Evolutionary conservation across 78 protist genomes (phyloP), one percentile per base, ranked within the genome.

Genomic region (Dictyostelium intermedium): DNA sequence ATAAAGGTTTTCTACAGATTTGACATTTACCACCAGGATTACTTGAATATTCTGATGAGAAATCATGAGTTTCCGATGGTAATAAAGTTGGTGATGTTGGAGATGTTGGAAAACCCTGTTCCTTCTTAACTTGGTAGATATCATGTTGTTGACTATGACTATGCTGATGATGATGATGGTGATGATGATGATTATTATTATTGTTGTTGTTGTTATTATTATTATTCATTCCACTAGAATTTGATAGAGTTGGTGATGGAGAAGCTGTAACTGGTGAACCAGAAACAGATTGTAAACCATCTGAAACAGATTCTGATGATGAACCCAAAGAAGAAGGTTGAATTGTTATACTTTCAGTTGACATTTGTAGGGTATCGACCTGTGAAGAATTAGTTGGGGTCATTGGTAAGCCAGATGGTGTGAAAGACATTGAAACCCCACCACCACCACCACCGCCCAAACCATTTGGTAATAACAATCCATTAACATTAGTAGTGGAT

Each of bases 51-150:
- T 66, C 74, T 0, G 74, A 25, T 9, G 39, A 27, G 34, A 66
- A 66, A 66, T 66, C 74, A 66, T 66, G 74, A 27, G 74, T 66
- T 27, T 66, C 74, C 5, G 74, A 66, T 27, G 74, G 74, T 66
- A 66, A 25, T 66, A 66, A 66, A 3, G 74, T 66, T 27, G 74
- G 74, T 25, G 74, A 66, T 2, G 74, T 66, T 25, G 74, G 74
- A 0, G 74, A 66, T 0, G 18, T 2, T 66, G 74, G 74, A 3
- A 11, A 66, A 4, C 79, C 43, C 5, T 66, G 37, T 70, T 32
- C 77, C 30, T 32, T 30, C 4, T 70, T 70, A 13, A 30, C 7
- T 30, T 30, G 39, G 7, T 70, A 32, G 14, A 70, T 20, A 70
- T 70, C 37, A 32, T 25, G 37, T 20, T 23, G 25, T 30, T 34